A percentile compares a stretch with the other conserved stretches of the same genome.
Evolutionary conservation across 371 early-diverging fungal genomes (phyloP).

Genomic region (Batkoa obscura): DNA sequence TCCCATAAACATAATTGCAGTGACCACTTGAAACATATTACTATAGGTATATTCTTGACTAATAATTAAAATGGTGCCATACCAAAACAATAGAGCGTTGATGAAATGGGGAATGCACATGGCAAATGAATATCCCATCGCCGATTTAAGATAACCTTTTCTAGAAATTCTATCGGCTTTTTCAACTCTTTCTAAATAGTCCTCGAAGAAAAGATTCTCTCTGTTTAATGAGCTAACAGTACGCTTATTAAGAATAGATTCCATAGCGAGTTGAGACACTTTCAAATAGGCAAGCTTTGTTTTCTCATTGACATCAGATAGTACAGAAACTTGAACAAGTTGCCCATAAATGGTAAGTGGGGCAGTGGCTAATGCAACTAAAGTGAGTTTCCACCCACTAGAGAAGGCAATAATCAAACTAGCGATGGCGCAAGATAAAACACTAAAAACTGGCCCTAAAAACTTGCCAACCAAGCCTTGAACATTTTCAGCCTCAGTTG

Average conservation of each 20-base stretch:
- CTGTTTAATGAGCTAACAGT: conserved; percentile 69
- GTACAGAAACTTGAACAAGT: conserved; percentile 13
- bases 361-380: conserved; percentile 41
- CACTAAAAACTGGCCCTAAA: conserved; percentile 34
- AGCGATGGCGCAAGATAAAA: conserved; percentile 21
- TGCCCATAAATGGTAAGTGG: conserved; percentile 22
- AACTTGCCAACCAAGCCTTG: conserved; percentile 44
- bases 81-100: conserved; percentile 29
- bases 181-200: conserved; percentile 32
- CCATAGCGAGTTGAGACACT: conserved; percentile 55
- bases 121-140: conserved; percentile 43
- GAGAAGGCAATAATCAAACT: conserved; percentile 30
- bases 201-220: conserved; percentile 38
- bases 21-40: conserved; percentile 40
- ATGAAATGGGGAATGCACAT: conserved; percentile 43
- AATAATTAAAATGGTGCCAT: conserved; percentile 20
- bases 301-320: conserved; percentile 30
- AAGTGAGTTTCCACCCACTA: conserved; percentile 66
- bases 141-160: conserved; percentile 27
- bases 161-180: conserved; percentile 41
- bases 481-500: conserved; percentile 57
- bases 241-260: conserved; percentile 66
- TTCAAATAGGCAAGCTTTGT: conserved; percentile 44
- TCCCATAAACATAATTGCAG: conserved; percentile 44
- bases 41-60: conserved; percentile 21